phyloP scores from a whole-genome alignment of 495 filamentous ascomycete genomes.

The Cercophora samala region DNA sequence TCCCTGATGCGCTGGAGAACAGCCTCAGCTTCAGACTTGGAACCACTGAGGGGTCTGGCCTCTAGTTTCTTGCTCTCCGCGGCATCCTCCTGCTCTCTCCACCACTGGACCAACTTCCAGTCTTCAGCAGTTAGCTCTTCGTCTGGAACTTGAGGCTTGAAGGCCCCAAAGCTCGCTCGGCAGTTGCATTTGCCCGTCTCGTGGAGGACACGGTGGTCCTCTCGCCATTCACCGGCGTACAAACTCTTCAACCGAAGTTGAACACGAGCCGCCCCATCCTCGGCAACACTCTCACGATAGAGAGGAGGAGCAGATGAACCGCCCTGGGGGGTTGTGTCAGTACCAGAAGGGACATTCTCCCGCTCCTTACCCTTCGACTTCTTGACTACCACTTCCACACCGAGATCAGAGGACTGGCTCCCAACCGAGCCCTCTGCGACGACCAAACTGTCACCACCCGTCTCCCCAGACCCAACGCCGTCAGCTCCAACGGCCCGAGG shows the following conservation, averaged over 20 bases:
- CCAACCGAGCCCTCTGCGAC: background rate
- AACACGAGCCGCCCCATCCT: conserved; percentile 18
- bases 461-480: background rate
- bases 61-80: background rate
- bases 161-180: conserved; percentile 27
- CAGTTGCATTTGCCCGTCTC: conserved; percentile 34
- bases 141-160: conserved; percentile 20
- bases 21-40: background rate
- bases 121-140: conserved; percentile 20
- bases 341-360: background rate
- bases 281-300: conserved; percentile 23
- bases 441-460: background rate
- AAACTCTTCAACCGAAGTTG: conserved; percentile 35
- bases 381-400: background rate
- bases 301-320: conserved; percentile 25
- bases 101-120: conserved; percentile 13
- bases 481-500: conserved; percentile 30
- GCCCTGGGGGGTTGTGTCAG: background rate
- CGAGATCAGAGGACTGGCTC: background rate
- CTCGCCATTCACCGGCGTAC: conserved; percentile 42
- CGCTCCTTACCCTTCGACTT: conserved; percentile 3
- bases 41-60: background rate
- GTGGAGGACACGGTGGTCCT: conserved; percentile 40
- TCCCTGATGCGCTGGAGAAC: conserved; percentile 13
- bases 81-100: conserved; percentile 9